Conservation (phyloP, 2,329 filamentous ascomycete genomes). For the Hymenoscyphus linearis region DNA sequence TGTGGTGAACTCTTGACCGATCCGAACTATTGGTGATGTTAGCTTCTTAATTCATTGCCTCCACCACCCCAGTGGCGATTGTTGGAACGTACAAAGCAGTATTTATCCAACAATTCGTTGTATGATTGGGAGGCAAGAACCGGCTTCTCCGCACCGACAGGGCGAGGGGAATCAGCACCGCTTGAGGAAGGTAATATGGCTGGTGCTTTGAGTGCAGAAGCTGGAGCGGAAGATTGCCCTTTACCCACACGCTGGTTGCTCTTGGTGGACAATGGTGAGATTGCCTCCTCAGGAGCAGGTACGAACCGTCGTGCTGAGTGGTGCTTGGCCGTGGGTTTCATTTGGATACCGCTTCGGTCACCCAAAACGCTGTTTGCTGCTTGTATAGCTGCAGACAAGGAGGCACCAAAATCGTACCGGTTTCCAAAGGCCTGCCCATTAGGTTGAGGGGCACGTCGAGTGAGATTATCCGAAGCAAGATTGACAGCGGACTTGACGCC, state of each 20-base stretch:
- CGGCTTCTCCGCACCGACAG: constrained; percentile 53
- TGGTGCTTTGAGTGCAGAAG: constrained; percentile 15
- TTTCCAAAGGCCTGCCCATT: constrained; percentile 78
- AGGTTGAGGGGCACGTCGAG: constrained; percentile 42
- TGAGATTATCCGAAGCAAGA: constrained; percentile 39
- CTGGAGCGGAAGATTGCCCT: constrained; percentile 19
- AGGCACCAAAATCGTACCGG: constrained; percentile 95
- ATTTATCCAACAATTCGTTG: constrained; percentile 96
- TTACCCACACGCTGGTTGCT: constrained; percentile 16
- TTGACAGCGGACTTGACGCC: constrained; percentile 57
- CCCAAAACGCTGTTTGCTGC: constrained; percentile 61
- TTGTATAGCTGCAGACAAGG: constrained; percentile 75
- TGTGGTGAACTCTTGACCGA: constrained; percentile 52
- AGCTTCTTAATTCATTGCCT: constrained; percentile 31
- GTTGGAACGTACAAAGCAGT: constrained; percentile 93
- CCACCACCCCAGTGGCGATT: constrained; percentile 21
- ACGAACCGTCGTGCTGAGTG: constrained; percentile 12
- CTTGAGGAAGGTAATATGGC: constrained; percentile 15
- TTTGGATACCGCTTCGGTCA: constrained; percentile 51
- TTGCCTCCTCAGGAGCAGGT: constrained; percentile 15
- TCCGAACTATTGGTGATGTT: constrained; percentile 50
- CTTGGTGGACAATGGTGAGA: constrained; percentile 21
- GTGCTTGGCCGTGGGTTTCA: constrained; percentile 31
- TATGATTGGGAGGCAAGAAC: constrained; percentile 83
- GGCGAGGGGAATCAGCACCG: constrained; percentile 47